Evolutionary conservation across 768 basidiomycete genomes (phyloP), one percentile per base, ranked within the genome.

Genomic region (Amanita inopinata): DNA sequence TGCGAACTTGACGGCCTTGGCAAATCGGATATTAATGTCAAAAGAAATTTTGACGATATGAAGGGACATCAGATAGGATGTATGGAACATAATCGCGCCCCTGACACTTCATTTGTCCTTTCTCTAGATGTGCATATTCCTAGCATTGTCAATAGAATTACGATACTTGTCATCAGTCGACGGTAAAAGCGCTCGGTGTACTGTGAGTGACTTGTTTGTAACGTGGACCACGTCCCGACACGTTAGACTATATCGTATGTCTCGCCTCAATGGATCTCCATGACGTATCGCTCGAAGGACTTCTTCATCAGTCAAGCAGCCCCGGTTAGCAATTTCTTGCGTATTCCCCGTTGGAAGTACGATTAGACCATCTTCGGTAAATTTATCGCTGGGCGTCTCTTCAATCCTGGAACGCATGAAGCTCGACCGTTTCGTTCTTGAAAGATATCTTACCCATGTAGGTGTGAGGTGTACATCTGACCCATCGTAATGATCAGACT

Each of bases 1-100:
- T 54, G 92, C 96, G 19, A 98, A 98, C 61, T 59, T 97, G 55
- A 75, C 78, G n/a, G 70, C 81, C 19, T 64, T 99, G 46, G 80
- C 90, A 2, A 83, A 83, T 53, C 71, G 90, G 54, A 87, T 99
- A 52, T 60, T 93, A 49, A 73, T 81, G 17, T 84, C 86, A 12
- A 86, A 76, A 53, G 71, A 79, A 52, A 65, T 84, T 38, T 58
- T 75, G 51, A 46, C 37, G 22, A 38, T 46, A 14, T 46, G 23
- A 43, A 28, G n/a, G 31, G n/a, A n/a, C n/a, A n/a, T n/a, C n/a
- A n/a, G n/a, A n/a, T n/a, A n/a, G n/a, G n/a, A n/a, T n/a, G n/a
- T n/a, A n/a, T n/a, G n/a, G n/a, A n/a, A n/a, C n/a, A n/a, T n/a
- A n/a, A n/a, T n/a, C n/a, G n/a, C n/a, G n/a, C n/a, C n/a, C n/a